Conservation (phyloP, 2,329 filamentous ascomycete genomes). For the Sclerotinia spermophila region DNA sequence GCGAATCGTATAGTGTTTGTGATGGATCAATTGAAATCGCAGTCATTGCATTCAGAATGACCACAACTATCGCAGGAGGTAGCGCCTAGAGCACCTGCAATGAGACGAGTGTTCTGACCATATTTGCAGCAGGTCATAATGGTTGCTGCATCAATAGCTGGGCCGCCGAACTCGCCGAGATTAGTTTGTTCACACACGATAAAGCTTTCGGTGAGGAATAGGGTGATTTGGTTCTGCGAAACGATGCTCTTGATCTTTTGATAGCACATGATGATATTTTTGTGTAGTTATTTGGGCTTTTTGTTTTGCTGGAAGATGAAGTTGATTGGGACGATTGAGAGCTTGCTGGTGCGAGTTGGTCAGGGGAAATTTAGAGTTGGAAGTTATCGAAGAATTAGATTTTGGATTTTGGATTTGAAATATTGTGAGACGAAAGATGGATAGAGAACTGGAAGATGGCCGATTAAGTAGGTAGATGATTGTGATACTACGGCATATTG, state of each 20-base stretch:
- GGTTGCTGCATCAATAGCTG: neutral
- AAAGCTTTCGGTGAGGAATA: neutral
- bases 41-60: slow-evolving; percentile 19
- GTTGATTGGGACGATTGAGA: neutral
- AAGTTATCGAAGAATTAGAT: neutral
- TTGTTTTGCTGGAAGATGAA: neutral
- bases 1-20: neutral
- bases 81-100: neutral
- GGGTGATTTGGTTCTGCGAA: neutral
- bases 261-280: neutral
- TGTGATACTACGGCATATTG: too few relatives aligned
- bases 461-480: neutral
- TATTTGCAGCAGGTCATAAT: slow-evolving; percentile 16
- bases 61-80: slow-evolving; percentile 3
- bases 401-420: too few relatives aligned
- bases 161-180: neutral
- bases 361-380: neutral
- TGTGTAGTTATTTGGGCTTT: neutral
- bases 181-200: neutral
- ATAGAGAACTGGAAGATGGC: neutral
- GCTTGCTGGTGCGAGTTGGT: neutral
- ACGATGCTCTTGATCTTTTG: neutral
- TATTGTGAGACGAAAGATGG: neutral
- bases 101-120: neutral
- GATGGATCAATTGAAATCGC: slow-evolving; percentile 7